Percentiles rank a stretch among this genome's conserved stretches.
Evolutionary conservation across 2,329 filamentous ascomycete genomes (phyloP).

Genomic region (Cercospora sp.): DNA sequence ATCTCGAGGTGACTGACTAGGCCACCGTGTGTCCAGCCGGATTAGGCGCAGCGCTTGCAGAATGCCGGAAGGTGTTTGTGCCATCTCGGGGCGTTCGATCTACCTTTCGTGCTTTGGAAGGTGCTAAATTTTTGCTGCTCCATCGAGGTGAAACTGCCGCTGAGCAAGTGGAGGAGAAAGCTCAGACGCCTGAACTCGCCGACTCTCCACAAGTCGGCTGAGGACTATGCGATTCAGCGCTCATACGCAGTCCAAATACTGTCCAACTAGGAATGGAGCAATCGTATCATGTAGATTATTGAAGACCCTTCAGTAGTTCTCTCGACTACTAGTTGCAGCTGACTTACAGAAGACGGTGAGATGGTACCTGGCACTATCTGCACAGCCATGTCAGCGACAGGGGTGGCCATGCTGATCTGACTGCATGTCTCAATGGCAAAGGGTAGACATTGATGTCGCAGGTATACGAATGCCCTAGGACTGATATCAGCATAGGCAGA

Average conservation of each 20-base stretch:
- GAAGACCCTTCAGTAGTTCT: not conserved
- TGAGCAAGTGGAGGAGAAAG: not conserved
- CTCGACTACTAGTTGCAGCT: not conserved
- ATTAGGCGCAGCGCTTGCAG: not conserved
- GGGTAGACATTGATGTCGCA: not conserved
- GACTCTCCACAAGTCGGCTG: not conserved
- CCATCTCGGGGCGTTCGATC: not conserved
- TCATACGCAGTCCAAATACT: not conserved
- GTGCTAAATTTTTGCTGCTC: not conserved
- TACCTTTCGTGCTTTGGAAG: not conserved
- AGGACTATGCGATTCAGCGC: not conserved
- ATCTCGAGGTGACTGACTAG: not conserved
- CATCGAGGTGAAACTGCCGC: not conserved
- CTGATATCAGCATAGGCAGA: not conserved
- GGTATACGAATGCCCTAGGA: not conserved
- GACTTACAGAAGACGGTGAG: not conserved
- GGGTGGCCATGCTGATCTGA: not conserved
- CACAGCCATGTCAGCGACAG: slow-evolving; percentile 7
- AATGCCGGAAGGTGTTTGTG: not conserved
- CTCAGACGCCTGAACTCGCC: not conserved
- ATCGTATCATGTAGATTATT: not conserved
- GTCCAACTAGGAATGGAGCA: not conserved
- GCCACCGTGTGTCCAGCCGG: not conserved
- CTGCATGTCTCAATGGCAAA: not conserved
- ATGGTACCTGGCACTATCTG: not conserved